Percentiles rank a stretch among this genome's conserved stretches.
Evolutionary conservation across 495 filamentous ascomycete genomes (phyloP).

Genomic region (Neurospora sp.): DNA sequence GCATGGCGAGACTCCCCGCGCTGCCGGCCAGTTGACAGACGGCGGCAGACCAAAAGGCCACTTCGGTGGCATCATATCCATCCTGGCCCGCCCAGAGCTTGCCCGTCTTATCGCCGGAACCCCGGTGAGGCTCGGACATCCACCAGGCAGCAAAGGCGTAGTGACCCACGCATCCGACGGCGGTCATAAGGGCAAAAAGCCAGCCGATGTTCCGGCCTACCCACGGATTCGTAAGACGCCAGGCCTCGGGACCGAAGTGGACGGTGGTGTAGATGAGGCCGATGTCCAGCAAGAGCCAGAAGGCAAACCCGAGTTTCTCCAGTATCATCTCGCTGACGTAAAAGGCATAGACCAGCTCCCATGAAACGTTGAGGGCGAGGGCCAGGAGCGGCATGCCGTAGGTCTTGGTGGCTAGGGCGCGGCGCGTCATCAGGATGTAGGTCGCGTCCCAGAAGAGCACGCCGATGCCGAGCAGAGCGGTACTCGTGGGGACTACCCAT

Average conservation of each 20-base stretch:
- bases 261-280: constrained; percentile 29
- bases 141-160: constrained; percentile 30
- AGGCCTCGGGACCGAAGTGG: constrained; percentile 26
- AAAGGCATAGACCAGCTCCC: constrained; percentile 33
- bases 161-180: constrained; percentile 17
- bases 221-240: constrained; percentile 18
- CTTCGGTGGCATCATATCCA: constrained; percentile 33
- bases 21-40: constrained; percentile 21
- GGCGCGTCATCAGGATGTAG: constrained; percentile 32
- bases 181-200: constrained; percentile 18
- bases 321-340: constrained; percentile 28
- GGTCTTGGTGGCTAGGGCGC: constrained; percentile 26
- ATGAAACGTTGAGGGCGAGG: constrained; percentile 33
- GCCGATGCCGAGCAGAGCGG: constrained; percentile 26
- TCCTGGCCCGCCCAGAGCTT: constrained; percentile 28
- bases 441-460: constrained; percentile 30
- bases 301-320: constrained; percentile 28
- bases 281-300: constrained; percentile 35
- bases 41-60: constrained; percentile 30
- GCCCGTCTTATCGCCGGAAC: constrained; percentile 18
- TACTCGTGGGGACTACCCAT: constrained; percentile 25
- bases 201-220: constrained; percentile 25
- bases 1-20: constrained; percentile 24
- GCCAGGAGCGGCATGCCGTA: constrained; percentile 38
- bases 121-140: constrained; percentile 19